Base-by-base conservation (phyloP, 441 rosid genomes). In the Pelargonium australe region DNA sequence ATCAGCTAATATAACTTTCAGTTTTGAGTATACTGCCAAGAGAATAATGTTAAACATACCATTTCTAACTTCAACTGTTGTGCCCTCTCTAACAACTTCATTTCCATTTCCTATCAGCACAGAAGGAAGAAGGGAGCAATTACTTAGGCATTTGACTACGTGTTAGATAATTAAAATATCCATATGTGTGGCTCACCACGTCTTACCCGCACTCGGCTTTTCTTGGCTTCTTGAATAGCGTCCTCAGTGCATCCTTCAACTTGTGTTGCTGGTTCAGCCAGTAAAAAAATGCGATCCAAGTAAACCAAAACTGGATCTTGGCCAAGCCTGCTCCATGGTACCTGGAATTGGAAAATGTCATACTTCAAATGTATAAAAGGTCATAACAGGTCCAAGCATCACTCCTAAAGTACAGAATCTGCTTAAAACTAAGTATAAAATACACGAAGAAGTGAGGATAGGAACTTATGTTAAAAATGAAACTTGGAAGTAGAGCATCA, bases 261-360 rank as follows among this genome's bases (percentile, higher is more conserved):
- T 68, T 76, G 80, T 12, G 98, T 95, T 72, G 91, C 90, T 69
- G 97, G 95, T 81, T 92, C 98, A 49, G 96, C 98, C 71, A 94
- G 79, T 64, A 95, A 82, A 80, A 80, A 95, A 68, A 95, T 92
- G 19, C 88, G 86, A 85, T 95, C 99, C 81, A 95, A 84, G 75
- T 71, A 83, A 76, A 95, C 97, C 68, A 89, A 77, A 73, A 95
- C 98, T 37, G 99, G 97, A 69, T 95, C 99, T 84, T 92, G 98
- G 75, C 98, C 99, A 76, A 95, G 98, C 85, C 94, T 90, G 82
- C 94, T 95, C 99, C 99, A 92, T 7, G 99, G 99, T 70, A 95
- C 98, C 99, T 95, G 86, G 65, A 76, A 79, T 73, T 65, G 13
- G 47, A 68, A 70, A 44, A 68, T 23, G 40, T 19, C 70, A 70